Base-by-base conservation (phyloP, 164 flowering plant genomes). In the Piper longum region DNA sequence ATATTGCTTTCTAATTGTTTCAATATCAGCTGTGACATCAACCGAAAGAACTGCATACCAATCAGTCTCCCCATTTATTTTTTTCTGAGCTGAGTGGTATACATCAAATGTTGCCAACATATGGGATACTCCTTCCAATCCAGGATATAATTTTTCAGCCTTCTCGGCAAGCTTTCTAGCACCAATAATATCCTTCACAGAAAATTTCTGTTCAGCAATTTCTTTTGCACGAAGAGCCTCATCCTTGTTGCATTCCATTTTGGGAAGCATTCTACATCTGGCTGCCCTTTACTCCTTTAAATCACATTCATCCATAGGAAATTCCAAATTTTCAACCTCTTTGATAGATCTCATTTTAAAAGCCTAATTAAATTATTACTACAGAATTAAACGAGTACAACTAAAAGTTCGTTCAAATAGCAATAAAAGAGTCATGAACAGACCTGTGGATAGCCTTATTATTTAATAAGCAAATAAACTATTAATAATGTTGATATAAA, bases 221-320 rank as follows among this genome's bases (percentile, higher is more conserved):
- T 81, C 85, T 73, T 79, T 89, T 14, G 89, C 91, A 66, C 89
- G 78, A 42, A 56, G 43, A 41, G 96, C 96, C 69, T 87, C 96
- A 64, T 85, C 93, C 74, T 72, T 85, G 55, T 89, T 89, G 71
- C 96, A 89, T 66, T 89, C 96, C 96, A 89, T 89, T 67, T 19
- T 61, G 67, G 14, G 14, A 48, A 48, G 14, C 52, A 12, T 48
- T 6, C 52, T 48, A 9, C 14, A 48, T 48, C 52, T 48, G 52
- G 14, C 14, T 14, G 3, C 11, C 14, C 7, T 9, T 48, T 14
- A 48, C 14, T 48, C 52, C 52, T 48, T 26, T 26, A 26, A 26
- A 26, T 26, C 36, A 26, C 36, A 26, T 26, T 26, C 36, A 26
- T 2, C 36, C 36, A 26, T 26, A 26, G 36, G 2, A 26, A 26